Evolutionary conservation across 169 alveolate species (phyloP), one percentile per base, ranked within the genome.

Genomic region (Pseudocohnilembus persalinus): DNA sequence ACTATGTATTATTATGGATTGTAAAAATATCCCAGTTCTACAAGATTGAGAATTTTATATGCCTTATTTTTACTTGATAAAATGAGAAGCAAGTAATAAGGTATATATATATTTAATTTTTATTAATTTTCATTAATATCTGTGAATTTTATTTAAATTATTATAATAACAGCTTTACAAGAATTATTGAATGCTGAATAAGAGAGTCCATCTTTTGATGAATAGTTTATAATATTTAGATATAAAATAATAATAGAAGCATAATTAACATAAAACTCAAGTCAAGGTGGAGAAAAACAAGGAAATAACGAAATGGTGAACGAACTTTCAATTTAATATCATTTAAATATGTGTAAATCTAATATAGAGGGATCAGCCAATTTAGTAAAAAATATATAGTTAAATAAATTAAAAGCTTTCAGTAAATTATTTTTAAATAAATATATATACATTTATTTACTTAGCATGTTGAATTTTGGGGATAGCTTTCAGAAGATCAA

Each of bases 161-260:
- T 49, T 49, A 49, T 49, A 49, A 11, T 49, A 49, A 11, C 20
- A 49, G 84, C 84, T 1, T n/a, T 79, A 31, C 20, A 79, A 63
- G 84, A 79, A 79, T 79, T 79, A 29, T 63, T 79, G 4, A 79
- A 79, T 63, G 73, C 84, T n/a, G 84, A 79, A 64, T 30, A 34
- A 0, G 84, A 79, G 29, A 31, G 76, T 29, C 84, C 84, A 49
- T 31, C 84, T 49, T 79, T 79, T 79, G 84, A 79, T 79, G 84
- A 79, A 20, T n/a, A 79, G 29, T 79, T 79, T 63, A 29, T 79
- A 28, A 79, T 79, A 28, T 79, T 79, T 79, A 79, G 84, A 29
- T 79, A 79, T 29, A 79, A 79, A 63, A 79, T 20, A 49, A 79
- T 79, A 24, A 79, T 79, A 4, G 84, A 79, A 63, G 64, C 35